Base-by-base conservation (phyloP, 441 rosid species). In the Pelargonium myrrhifolium region DNA sequence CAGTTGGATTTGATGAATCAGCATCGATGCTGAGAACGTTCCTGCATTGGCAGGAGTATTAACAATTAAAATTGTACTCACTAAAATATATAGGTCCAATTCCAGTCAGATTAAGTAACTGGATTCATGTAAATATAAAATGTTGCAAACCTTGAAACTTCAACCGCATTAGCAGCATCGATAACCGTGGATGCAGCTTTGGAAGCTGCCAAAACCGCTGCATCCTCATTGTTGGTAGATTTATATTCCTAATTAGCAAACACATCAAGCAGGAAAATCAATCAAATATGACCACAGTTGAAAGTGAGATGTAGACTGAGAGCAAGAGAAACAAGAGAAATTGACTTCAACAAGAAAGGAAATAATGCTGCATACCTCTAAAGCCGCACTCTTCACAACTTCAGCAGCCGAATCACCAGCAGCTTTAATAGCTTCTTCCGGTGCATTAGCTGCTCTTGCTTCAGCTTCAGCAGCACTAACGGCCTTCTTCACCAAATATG, bases 381-480 rank as follows among this genome's bases (percentile, higher is more conserved):
- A 65, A 22, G 98, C 96, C 20, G 96, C 95, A 74, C 83, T 87
- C 79, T 85, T 92, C 66, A 95, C 98, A 77, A 89, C 90, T 80
- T 95, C 97, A 76, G 99, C 96, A 65, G 99, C 98, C 65, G 92
- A 88, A 65, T 93, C 96, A 11, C 97, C 89, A 31, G 92, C 99
- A 70, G 99, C 99, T 81, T 81, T 90, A 75, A 88, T 77, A 66
- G 99, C 99, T 75, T 89, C 99, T 45, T 63, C 72, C 61, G 95
- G 91, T 62, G 93, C 98, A 79, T 85, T 82, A 69, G 89, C 97
- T 69, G 89, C 86, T 79, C 87, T 83, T 61, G 99, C 99, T 89
- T 95, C 99, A 21, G 90, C 86, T 77, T 92, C 99, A 69, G 99
- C 99, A 79, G 99, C 89, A 72, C 84, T 79, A 62, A 95, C 89